These are phyloP conservation scores for Metarhizium album DNA, from an alignment of 2,329 filamentous ascomycete species.

Conservation along the genomic window DNA sequence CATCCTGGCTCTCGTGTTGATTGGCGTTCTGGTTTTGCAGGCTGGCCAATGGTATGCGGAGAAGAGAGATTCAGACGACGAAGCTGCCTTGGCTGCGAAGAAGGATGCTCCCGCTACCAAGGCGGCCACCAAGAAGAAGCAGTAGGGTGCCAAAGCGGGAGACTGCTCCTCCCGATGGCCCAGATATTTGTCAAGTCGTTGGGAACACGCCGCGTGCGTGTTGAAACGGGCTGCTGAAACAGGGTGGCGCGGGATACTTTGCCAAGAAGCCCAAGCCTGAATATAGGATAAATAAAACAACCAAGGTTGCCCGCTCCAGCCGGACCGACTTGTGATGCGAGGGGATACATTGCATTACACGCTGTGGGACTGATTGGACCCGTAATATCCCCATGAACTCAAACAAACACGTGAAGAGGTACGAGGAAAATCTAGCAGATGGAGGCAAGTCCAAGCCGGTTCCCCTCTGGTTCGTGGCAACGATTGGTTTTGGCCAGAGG, in stretches of 20 bases:
- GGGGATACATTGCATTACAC: not conserved
- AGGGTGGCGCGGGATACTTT: not conserved
- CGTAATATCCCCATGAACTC: not conserved
- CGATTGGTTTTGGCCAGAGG: not conserved
- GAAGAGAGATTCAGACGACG: constrained; percentile 78
- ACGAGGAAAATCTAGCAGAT: not conserved
- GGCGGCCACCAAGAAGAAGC: constrained; percentile 26
- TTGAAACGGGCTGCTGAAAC: not conserved
- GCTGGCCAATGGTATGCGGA: constrained; percentile 98
- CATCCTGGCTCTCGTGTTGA: constrained; percentile 82
- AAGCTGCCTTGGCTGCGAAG: constrained; percentile 46
- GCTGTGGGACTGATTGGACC: not conserved
- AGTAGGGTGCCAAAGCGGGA: constrained; percentile 12
- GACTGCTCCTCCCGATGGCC: not conserved
- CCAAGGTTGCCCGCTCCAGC: not conserved
- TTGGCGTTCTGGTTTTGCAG: constrained; percentile 87
- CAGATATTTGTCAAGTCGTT: not conserved
- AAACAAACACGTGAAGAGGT: not conserved
- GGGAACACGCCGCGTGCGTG: not conserved
- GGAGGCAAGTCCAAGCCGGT: not conserved
- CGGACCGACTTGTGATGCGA: not conserved
- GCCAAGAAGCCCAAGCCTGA: not conserved
- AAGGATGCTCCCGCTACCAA: constrained; percentile 17
- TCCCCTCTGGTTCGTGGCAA: not conserved
- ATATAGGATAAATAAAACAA: constrained; percentile 1